Evolutionary conservation across 2,329 filamentous ascomycete genomes (phyloP).

Genomic region (Ceratocystis diversiconidia): DNA sequence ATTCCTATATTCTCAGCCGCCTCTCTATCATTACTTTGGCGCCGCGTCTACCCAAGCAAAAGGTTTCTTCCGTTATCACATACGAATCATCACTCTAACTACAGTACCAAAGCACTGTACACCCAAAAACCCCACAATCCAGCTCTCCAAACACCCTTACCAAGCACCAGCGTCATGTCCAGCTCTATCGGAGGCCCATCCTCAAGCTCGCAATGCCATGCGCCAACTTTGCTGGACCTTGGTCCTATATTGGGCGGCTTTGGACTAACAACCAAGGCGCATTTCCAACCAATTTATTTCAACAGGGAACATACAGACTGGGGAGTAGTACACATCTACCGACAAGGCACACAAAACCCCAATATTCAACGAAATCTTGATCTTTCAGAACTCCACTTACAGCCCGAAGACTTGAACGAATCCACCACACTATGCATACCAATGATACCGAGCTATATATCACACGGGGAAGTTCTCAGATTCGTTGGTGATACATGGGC

Average conservation of each 20-base stretch:
- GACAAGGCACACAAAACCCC: slow-evolving; percentile 63
- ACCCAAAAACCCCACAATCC: background rate
- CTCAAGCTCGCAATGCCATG: slow-evolving; percentile 24
- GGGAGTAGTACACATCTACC: slow-evolving; percentile 88
- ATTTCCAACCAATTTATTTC: slow-evolving; percentile 56
- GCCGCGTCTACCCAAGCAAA: too few relatives aligned
- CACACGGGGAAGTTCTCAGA: slow-evolving; percentile 76
- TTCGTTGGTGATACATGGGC: slow-evolving; percentile 83
- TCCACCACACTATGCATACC: slow-evolving; percentile 76
- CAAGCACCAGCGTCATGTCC: background rate
- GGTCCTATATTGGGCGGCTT: slow-evolving; percentile 42
- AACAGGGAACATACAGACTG: slow-evolving; percentile 69
- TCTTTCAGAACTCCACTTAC: background rate
- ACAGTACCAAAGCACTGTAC: too few relatives aligned
- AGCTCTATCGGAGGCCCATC: slow-evolving; percentile 23
- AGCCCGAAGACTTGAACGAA: slow-evolving; percentile 47
- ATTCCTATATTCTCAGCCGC: too few relatives aligned
- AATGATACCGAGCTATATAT: slow-evolving; percentile 87
- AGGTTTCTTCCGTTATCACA: background rate
- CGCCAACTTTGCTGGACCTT: slow-evolving; percentile 36
- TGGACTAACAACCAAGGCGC: slow-evolving; percentile 69
- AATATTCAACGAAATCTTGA: slow-evolving; percentile 20
- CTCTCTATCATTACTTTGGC: too few relatives aligned
- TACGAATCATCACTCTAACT: too few relatives aligned
- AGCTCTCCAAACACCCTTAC: background rate